A percentile compares a stretch with the other conserved stretches of the same genome.
These are phyloP conservation scores for Aquilaria yunnanensis DNA, from an alignment of 345 rosid genomes.

Conservation along the genomic window DNA sequence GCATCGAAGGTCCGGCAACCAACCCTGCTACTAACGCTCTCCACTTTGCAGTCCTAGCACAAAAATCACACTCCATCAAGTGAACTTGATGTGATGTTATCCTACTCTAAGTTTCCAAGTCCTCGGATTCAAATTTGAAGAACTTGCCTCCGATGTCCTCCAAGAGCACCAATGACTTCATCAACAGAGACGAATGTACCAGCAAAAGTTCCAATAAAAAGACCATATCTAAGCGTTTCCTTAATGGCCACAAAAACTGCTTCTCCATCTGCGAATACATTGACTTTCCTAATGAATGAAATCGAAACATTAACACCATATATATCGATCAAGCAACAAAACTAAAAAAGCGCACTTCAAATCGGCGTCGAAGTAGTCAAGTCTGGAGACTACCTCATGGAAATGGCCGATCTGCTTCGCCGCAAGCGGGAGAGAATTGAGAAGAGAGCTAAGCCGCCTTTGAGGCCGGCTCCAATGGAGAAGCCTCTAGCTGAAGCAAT, in stretches of 20 bases:
- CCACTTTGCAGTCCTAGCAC: constrained; percentile 80
- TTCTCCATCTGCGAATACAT: constrained; percentile 52
- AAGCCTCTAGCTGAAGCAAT: constrained; percentile 73
- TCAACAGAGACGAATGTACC: constrained; percentile 85
- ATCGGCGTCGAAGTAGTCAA: not conserved
- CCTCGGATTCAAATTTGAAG: not conserved
- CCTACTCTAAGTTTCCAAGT: not conserved
- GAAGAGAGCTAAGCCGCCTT: constrained; percentile 90
- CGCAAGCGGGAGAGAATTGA: constrained; percentile 61
- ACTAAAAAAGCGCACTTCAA: not conserved
- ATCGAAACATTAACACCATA: not conserved
- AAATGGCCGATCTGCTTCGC: constrained; percentile 43
- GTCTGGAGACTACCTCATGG: constrained; percentile 24
- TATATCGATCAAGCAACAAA: not conserved
- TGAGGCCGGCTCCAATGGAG: constrained; percentile 90
- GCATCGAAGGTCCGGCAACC: constrained; percentile 93
- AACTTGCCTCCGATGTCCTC: constrained; percentile 65
- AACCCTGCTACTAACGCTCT: constrained; percentile 82
- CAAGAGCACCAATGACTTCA: constrained; percentile 61
- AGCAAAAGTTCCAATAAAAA: constrained; percentile 87
- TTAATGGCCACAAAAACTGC: constrained; percentile 61
- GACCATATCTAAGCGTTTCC: constrained; percentile 87
- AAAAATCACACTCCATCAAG: constrained; percentile 11
- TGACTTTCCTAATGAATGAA: constrained; percentile 42
- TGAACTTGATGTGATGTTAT: constrained; percentile 7